A percentile compares a stretch with the other conserved stretches of the same genome.
These are phyloP conservation scores for Stemphylium vesicarium DNA, from an alignment of 2,329 filamentous ascomycete species.

Conservation along the genomic window DNA sequence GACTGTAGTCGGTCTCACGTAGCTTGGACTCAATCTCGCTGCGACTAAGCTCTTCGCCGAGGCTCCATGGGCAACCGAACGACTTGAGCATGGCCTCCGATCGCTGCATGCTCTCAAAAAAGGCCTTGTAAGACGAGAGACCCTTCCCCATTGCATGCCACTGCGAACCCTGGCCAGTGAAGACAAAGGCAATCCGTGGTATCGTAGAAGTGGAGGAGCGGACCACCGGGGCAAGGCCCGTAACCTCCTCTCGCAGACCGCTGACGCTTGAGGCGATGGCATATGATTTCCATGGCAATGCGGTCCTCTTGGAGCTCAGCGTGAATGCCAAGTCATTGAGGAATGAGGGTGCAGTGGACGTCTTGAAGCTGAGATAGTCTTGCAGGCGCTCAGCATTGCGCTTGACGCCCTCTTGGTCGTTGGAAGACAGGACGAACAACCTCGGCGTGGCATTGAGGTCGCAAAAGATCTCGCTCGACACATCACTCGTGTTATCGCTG, in stretches of 20 bases:
- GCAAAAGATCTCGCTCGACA: slow-evolving; percentile 7
- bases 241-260: not conserved
- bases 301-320: slow-evolving; percentile 4
- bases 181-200: slow-evolving; percentile 31
- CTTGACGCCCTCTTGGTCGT: slow-evolving; percentile 11
- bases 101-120: slow-evolving; percentile 6
- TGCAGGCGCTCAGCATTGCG: slow-evolving; percentile 8
- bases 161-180: slow-evolving; percentile 45
- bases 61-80: slow-evolving; percentile 8
- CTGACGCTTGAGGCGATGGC: not conserved
- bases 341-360: not conserved
- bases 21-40: slow-evolving; percentile 1
- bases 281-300: slow-evolving; percentile 11
- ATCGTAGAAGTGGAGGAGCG: slow-evolving; percentile 6
- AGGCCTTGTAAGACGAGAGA: not conserved
- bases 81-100: slow-evolving; percentile 12
- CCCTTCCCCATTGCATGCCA: slow-evolving; percentile 41
- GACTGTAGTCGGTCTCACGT: slow-evolving; percentile 16
- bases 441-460: slow-evolving; percentile 2
- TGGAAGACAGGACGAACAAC: slow-evolving; percentile 7
- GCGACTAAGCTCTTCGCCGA: slow-evolving; percentile 8
- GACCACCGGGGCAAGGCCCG: slow-evolving; percentile 6
- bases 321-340: slow-evolving; percentile 7
- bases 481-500: slow-evolving; percentile 5
- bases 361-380: slow-evolving; percentile 6